phyloP scores from a whole-genome alignment of 192 early-diverging fungal genomes.

The Anaeromyces robustus region DNA sequence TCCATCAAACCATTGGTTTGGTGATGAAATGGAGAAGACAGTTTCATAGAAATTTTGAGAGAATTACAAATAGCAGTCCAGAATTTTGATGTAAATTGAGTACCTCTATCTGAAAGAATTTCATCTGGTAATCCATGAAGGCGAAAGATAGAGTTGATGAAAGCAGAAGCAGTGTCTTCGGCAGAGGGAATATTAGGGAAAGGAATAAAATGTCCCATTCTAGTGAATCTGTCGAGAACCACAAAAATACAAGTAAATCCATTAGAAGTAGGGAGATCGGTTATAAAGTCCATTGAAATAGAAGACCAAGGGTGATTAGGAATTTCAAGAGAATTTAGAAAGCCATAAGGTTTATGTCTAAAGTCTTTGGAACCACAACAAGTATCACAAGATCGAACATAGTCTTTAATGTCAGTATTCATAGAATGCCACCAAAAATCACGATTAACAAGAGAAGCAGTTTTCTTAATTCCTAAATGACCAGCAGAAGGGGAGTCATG shows the following conservation, averaged over 20 bases:
- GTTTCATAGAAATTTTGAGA: no score
- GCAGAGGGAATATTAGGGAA: neutral
- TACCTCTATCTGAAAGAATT: no score
- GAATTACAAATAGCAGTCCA: no score
- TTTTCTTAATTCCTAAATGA: constrained; percentile 16
- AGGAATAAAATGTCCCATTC: constrained; percentile 5
- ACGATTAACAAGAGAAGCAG: constrained; percentile 13
- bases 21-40: no score
- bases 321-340: constrained; percentile 13
- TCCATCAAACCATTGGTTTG: no score
- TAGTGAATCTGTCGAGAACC: constrained; percentile 21
- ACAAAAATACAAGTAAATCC: constrained; percentile 19
- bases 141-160: no score
- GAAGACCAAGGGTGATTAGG: constrained; percentile 18
- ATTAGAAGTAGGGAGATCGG: constrained; percentile 5
- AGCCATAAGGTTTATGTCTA: constrained; percentile 17
- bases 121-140: no score
- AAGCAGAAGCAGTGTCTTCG: neutral
- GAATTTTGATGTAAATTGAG: no score
- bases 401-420: constrained; percentile 11
- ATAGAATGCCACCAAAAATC: constrained; percentile 16
- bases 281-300: constrained; percentile 31
- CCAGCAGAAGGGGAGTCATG: constrained; percentile 16
- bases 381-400: constrained; percentile 14
- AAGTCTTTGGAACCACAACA: constrained; percentile 15